Evolutionary conservation across 495 filamentous ascomycete genomes (phyloP).

Genomic region (Acidiella bohemica): DNA sequence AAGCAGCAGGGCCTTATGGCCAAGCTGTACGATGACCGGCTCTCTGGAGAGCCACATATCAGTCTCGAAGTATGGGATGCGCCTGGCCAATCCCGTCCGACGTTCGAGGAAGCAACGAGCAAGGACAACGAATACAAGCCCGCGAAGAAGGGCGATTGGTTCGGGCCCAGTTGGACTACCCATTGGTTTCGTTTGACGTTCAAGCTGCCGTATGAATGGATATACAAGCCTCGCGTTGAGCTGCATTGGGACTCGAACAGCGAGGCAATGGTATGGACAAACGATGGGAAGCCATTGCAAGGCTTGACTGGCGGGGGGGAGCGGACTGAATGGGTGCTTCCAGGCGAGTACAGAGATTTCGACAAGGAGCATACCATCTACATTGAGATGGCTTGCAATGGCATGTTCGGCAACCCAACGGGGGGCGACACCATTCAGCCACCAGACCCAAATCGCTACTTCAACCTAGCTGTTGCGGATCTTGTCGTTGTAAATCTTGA

Average conservation of each 20-base stretch:
- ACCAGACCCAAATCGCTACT: slow-evolving; percentile 69
- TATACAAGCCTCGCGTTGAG: slow-evolving; percentile 63
- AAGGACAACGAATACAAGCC: slow-evolving; percentile 62
- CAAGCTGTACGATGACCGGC: slow-evolving; percentile 63
- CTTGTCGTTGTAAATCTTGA: slow-evolving; percentile 81
- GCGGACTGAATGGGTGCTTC: slow-evolving; percentile 78
- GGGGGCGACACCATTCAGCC: slow-evolving; percentile 82
- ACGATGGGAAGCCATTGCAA: slow-evolving; percentile 78
- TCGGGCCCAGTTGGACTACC: slow-evolving; percentile 96
- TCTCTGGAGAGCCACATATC: slow-evolving; percentile 58
- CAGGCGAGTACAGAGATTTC: slow-evolving; percentile 54
- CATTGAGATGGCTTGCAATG: slow-evolving; percentile 96
- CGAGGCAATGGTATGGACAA: slow-evolving; percentile 80
- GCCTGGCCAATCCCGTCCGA: slow-evolving; percentile 62
- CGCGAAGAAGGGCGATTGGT: slow-evolving; percentile 62
- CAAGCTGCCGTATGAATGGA: slow-evolving; percentile 58
- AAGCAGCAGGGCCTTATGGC: slow-evolving; percentile 58
- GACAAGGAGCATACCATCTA: slow-evolving; percentile 81
- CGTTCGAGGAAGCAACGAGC: slow-evolving; percentile 78
- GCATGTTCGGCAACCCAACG: slow-evolving; percentile 89
- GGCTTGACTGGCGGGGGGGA: slow-evolving; percentile 89
- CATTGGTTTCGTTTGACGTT: slow-evolving; percentile 87
- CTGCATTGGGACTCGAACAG: slow-evolving; percentile 92
- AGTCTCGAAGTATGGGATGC: slow-evolving; percentile 79
- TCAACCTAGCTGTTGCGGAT: slow-evolving; percentile 60